Conservation (phyloP, 2,329 filamentous ascomycete species). For the Colletotrichum chlorophyti region DNA sequence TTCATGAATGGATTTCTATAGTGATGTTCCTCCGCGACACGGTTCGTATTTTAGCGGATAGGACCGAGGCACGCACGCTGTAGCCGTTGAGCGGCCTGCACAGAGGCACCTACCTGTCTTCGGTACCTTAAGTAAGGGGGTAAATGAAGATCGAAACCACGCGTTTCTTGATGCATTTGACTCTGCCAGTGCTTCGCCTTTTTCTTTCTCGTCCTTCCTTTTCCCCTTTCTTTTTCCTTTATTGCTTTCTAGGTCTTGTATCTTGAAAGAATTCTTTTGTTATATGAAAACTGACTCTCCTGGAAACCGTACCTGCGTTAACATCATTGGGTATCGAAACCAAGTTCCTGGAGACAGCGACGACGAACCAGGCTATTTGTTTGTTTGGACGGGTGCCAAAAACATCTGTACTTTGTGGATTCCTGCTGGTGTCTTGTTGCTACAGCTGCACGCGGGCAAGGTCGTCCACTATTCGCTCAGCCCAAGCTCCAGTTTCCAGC, state of each 20-base stretch:
- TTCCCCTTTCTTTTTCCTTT: neutral
- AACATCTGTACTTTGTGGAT: neutral
- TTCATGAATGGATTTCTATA: no score
- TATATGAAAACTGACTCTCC: no score
- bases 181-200: neutral
- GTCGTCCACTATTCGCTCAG: slow-evolving; percentile 23
- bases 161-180: neutral
- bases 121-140: no score
- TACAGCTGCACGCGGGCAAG: slow-evolving; percentile 28
- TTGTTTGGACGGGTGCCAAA: neutral
- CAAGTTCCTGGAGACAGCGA: no score
- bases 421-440: slow-evolving; percentile 16
- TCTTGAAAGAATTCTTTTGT: neutral
- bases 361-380: neutral
- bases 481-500: neutral
- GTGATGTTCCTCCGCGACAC: neutral
- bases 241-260: neutral
- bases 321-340: neutral
- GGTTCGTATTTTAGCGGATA: no score
- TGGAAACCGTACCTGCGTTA: no score
- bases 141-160: no score
- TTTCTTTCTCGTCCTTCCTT: neutral
- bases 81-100: no score
- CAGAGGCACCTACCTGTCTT: no score
- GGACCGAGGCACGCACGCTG: no score